A percentile compares a stretch with the other conserved stretches of the same genome.
Conservation (phyloP, 345 rosid genomes). For the Citrus glauca region DNA sequence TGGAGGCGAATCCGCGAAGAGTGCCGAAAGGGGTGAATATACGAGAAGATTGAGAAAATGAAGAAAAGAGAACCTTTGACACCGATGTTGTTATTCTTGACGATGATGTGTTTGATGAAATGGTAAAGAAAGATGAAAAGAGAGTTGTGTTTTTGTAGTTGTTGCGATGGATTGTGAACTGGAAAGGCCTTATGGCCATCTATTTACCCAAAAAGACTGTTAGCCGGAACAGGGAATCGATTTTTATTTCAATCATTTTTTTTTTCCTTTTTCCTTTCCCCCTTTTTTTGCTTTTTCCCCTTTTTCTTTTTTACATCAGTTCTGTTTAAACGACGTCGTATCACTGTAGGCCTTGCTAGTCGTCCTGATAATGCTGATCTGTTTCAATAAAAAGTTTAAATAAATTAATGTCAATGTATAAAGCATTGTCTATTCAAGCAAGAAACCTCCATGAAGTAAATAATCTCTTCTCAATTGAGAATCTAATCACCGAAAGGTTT, state of each 20-base stretch:
- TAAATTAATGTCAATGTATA: not conserved
- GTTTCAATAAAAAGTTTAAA: not conserved
- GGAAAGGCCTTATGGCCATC: slow-evolving; percentile 77
- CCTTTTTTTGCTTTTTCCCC: not conserved
- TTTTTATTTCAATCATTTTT: not conserved
- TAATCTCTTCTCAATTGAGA: not conserved
- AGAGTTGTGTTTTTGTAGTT: slow-evolving; percentile 12
- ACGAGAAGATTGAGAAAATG: not conserved
- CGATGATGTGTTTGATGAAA: slow-evolving; percentile 10
- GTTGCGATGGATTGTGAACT: slow-evolving; percentile 35
- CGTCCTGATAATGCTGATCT: too few species aligned
- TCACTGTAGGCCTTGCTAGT: not conserved
- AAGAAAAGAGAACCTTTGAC: slow-evolving; percentile 4
- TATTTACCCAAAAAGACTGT: not conserved
- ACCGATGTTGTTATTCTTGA: not conserved
- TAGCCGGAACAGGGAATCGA: slow-evolving; percentile 17
- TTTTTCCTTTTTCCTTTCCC: accelerated
- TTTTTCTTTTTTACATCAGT: not conserved
- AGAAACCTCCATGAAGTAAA: not conserved
- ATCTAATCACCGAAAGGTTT: too few species aligned
- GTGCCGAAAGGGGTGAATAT: not conserved
- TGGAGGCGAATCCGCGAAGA: slow-evolving; percentile 37
- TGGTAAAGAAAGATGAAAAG: slow-evolving; percentile 9
- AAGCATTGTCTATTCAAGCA: not conserved
- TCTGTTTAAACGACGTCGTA: not conserved